Evolutionary conservation across 2,329 filamentous ascomycete genomes (phyloP), one percentile per base, ranked within the genome.

Genomic region (Fusarium circinatum): DNA sequence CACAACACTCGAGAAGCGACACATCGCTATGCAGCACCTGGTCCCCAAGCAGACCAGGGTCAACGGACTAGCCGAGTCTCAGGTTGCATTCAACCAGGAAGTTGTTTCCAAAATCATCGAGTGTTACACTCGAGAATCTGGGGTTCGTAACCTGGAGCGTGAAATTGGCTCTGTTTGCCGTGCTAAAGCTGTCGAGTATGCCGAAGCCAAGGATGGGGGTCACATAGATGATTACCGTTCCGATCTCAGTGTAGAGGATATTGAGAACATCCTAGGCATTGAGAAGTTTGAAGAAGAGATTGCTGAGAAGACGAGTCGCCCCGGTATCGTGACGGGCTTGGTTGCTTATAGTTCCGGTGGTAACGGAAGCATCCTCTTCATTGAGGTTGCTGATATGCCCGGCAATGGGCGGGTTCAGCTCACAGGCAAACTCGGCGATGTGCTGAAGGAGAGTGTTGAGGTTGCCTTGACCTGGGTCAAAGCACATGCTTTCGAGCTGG

Each of bases 391-490:
- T 17, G 95, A 98, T 80, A 98, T 98, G 95, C 96, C 96, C 1
- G 96, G 96, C 48, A 92, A 90, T 64, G 96, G 96, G 39, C 92
- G 93, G 60, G 94, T 99, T 41, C 96, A 98, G 84, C 90, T 99
- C 32, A 99, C 96, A 3, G 96, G 96, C 70, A 98, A 97, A 82
- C 90, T 99, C 12, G 96, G 96, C 73, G 95, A 98, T 77, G 96
- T 99, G 36, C 90, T 99, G 67, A 98, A 98, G 84, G 96, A 99
- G 83, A 96, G 92, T 72, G 96, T 98, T 47, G 96, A 98, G 82
- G 96, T 99, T 26, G 96, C 96, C 17, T 88, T 98, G 39, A 96
- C 93, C 22, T 99, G 96, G 96, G 96, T 99, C 58, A 98, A 98
- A 83, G 94, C 94, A 8, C 96, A 99, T 81, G 95, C 96, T 6